These are phyloP conservation scores for Gracilariopsis chorda DNA, from an alignment of 23 red algal genomes.

Conservation along the genomic window DNA sequence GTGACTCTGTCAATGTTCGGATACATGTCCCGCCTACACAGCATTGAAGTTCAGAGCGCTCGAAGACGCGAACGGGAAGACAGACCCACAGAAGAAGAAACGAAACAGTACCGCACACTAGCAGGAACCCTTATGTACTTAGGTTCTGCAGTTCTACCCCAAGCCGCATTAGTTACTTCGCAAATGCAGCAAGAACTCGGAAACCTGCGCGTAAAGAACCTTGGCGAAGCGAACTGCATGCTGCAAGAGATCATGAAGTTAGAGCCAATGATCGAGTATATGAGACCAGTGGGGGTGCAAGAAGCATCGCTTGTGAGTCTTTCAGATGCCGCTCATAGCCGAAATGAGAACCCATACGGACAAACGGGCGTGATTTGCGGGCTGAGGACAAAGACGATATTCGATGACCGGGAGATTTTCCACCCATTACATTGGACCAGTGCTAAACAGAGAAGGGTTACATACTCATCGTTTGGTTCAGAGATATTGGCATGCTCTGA, in stretches of 20 bases:
- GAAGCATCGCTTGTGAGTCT: neutral
- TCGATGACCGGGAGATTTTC: neutral
- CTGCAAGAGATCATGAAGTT: neutral
- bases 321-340: neutral
- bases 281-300: neutral
- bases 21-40: neutral
- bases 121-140: neutral
- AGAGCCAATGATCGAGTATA: neutral
- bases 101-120: neutral
- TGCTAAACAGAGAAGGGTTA: neutral
- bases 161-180: neutral
- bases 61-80: neutral
- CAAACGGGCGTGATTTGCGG: neutral
- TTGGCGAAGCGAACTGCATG: neutral
- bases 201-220: neutral
- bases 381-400: neutral
- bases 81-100: neutral
- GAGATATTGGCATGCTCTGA: neutral
- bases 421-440: neutral
- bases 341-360: neutral
- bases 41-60: neutral
- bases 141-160: neutral
- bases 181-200: neutral
- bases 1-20: neutral
- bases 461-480: neutral